A percentile compares a stretch with the other conserved stretches of the same genome.
phyloP scores from a whole-genome alignment of 306 rosid genomes.

The Cucumis melo region DNA sequence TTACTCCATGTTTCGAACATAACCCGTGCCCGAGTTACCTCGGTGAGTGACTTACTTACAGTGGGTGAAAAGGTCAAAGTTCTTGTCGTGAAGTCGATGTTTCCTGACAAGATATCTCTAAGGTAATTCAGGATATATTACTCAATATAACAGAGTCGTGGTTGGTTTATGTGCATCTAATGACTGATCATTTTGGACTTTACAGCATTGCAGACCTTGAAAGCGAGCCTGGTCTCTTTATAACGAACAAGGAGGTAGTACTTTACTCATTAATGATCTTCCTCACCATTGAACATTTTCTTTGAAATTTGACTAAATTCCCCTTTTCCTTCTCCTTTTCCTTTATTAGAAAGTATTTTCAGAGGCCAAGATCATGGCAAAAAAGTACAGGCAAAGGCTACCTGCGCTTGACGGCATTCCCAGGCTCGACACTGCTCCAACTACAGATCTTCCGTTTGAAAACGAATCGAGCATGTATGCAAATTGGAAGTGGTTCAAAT shows the following conservation, averaged over 20 bases:
- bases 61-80: constrained; percentile 68
- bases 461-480: constrained; percentile 56
- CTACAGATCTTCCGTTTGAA: constrained; percentile 33
- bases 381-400: constrained; percentile 57
- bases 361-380: constrained; percentile 79
- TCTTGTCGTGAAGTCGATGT: constrained; percentile 73
- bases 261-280: constrained; percentile 6
- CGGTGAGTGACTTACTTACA: constrained; percentile 61
- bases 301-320: not conserved
- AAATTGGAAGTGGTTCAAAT: constrained; percentile 85
- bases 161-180: not conserved
- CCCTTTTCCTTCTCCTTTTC: not conserved
- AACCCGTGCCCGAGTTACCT: constrained; percentile 41
- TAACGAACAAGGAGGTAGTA: constrained; percentile 74
- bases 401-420: constrained; percentile 16
- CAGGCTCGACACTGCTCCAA: constrained; percentile 16
- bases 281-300: not conserved
- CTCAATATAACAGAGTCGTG: not conserved
- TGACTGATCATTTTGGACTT: constrained; percentile 9
- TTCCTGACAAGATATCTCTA: constrained; percentile 75
- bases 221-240: constrained; percentile 79
- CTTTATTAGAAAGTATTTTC: constrained; percentile 44
- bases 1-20: constrained; percentile 89
- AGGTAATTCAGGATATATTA: constrained; percentile 37
- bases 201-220: constrained; percentile 87